Percentiles rank a stretch among this genome's conserved stretches.
phyloP scores from a whole-genome alignment of 2,329 filamentous ascomycete species.

The Cladosporium cucumerinum region DNA sequence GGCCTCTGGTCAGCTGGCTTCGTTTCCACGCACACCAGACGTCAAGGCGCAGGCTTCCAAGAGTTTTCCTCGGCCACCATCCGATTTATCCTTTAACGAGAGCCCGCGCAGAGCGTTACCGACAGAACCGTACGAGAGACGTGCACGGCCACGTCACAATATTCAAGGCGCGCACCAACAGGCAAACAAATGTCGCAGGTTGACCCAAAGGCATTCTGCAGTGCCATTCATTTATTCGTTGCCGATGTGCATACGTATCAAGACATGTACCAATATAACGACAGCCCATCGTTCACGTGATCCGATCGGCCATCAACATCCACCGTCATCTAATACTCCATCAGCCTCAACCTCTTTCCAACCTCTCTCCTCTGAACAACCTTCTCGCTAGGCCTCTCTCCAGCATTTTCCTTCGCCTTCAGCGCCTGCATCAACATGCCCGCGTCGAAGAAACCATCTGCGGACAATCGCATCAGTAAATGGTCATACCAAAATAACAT shows the following conservation, averaged over 20 bases:
- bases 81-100: neutral
- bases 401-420: slow-evolving; percentile 63
- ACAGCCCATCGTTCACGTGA: neutral
- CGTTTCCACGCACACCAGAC: neutral
- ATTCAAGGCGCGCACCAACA: neutral
- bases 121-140: neutral
- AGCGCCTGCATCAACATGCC: slow-evolving; percentile 90
- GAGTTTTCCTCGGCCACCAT: neutral
- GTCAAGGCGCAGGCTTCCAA: neutral
- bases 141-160: neutral
- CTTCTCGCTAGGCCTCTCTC: slow-evolving; percentile 50
- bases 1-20: neutral
- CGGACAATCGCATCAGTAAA: slow-evolving; percentile 10
- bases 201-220: neutral
- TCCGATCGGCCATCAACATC: neutral
- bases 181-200: neutral
- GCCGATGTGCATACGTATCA: neutral
- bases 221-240: neutral
- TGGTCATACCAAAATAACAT: neutral
- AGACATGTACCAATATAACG: neutral
- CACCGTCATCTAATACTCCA: slow-evolving; percentile 55
- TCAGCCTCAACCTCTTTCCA: slow-evolving; percentile 68
- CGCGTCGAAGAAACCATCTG: slow-evolving; percentile 96
- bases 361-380: slow-evolving; percentile 65
- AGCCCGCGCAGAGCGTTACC: neutral